Percentiles rank a stretch among this genome's conserved stretches.
These are phyloP conservation scores for Tricholomella constricta DNA, from an alignment of 768 basidiomycete genomes.

Conservation along the genomic window DNA sequence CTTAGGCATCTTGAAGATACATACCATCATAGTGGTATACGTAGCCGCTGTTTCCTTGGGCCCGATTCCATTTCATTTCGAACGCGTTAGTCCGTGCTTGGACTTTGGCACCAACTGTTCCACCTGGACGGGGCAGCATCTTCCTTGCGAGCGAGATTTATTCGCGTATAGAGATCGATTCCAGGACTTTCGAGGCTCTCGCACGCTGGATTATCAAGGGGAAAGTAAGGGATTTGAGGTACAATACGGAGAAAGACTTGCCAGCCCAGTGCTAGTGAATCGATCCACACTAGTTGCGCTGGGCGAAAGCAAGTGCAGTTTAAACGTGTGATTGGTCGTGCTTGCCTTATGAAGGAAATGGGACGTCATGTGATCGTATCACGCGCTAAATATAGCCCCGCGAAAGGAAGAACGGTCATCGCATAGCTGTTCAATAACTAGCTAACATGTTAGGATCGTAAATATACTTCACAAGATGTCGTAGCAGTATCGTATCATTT, in stretches of 20 bases:
- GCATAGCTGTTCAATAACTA: not conserved
- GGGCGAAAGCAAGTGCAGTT: slow-evolving; percentile 10
- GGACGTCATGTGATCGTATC: slow-evolving; percentile 2
- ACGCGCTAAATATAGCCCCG: not conserved
- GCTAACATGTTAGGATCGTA: not conserved
- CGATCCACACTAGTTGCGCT: slow-evolving; percentile 2
- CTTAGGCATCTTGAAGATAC: not conserved
- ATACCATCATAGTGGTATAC: slow-evolving; percentile 30
- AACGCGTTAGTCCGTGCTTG: slow-evolving; percentile 24
- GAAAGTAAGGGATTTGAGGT: not conserved
- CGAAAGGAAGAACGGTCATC: not conserved
- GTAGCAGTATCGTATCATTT: slow-evolving; percentile 9
- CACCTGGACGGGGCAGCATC: slow-evolving; percentile 9
- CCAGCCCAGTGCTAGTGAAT: slow-evolving; percentile 9
- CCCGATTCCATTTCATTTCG: slow-evolving; percentile 18
- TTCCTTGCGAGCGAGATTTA: not conserved
- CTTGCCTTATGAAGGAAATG: too few species aligned
- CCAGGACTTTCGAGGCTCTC: not conserved
- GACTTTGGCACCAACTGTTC: slow-evolving; percentile 11
- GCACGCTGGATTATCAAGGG: not conserved
- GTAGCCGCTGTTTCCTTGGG: slow-evolving; percentile 3
- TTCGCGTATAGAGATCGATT: not conserved
- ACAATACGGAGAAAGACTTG: not conserved
- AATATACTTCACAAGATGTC: not conserved
- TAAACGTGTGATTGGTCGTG: not conserved